These are phyloP conservation scores for Xerocomellus intermedius DNA, from an alignment of 768 basidiomycete genomes.

Conservation along the genomic window DNA sequence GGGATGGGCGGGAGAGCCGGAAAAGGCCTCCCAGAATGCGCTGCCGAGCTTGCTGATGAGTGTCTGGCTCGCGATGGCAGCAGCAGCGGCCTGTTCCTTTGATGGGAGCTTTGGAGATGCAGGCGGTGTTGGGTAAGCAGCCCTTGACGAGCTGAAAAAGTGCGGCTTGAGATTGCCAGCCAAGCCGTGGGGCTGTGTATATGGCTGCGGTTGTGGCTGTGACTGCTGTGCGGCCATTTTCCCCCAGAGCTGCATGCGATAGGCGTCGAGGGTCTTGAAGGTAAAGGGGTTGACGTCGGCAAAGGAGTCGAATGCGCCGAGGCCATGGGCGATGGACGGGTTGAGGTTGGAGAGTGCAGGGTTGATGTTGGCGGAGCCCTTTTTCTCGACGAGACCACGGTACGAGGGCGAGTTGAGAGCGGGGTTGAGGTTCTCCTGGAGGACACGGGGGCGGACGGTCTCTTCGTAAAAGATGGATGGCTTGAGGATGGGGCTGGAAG, in stretches of 20 bases:
- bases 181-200: conserved; percentile 35
- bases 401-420: conserved; percentile 20
- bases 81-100: conserved; percentile 38
- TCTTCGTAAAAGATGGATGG: conserved; percentile 34
- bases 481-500: conserved; percentile 29
- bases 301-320: conserved; percentile 69
- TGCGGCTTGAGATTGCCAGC: conserved; percentile 42
- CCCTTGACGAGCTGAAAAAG: conserved; percentile 25
- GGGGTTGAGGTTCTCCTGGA: conserved; percentile 29
- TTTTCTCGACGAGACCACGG: conserved; percentile 30
- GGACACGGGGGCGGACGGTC: conserved; percentile 21
- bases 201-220: conserved; percentile 30
- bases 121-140: conserved; percentile 45
- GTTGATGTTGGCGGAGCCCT: conserved; percentile 31
- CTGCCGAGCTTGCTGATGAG: conserved; percentile 64
- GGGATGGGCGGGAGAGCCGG: conserved; percentile 39
- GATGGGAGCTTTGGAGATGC: conserved; percentile 35
- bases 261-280: conserved; percentile 82
- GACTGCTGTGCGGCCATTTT: conserved; percentile 79
- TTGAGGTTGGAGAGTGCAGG: conserved; percentile 30
- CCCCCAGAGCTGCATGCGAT: conserved; percentile 91
- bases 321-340: conserved; percentile 21
- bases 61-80: conserved; percentile 78
- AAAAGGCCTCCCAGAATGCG: conserved; percentile 90
- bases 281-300: conserved; percentile 81